These are phyloP conservation scores for Syzygium jambos DNA, from an alignment of 345 rosid species.

Conservation along the genomic window DNA sequence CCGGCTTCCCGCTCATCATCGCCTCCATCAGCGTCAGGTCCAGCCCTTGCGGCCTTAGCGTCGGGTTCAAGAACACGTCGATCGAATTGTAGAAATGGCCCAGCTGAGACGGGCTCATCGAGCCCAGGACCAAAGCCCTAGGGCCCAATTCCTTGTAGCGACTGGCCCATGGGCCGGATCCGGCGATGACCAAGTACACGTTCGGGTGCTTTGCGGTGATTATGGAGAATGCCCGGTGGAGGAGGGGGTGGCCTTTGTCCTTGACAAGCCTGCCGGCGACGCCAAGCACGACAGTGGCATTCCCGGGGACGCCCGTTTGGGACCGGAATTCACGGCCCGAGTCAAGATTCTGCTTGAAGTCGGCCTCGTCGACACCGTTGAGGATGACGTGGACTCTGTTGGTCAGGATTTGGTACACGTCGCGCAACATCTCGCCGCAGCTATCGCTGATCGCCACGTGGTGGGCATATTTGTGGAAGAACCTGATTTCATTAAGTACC, in stretches of 20 bases:
- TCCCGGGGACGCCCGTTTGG: slow-evolving; percentile 36
- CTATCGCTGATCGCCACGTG: slow-evolving; percentile 93
- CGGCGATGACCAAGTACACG: slow-evolving; percentile 63
- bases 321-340: slow-evolving; percentile 50
- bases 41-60: slow-evolving; percentile 88
- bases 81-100: slow-evolving; percentile 68
- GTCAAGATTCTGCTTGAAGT: slow-evolving; percentile 28
- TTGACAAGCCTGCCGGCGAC: slow-evolving; percentile 84
- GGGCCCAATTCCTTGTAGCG: slow-evolving; percentile 63
- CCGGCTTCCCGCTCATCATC: slow-evolving; percentile 88
- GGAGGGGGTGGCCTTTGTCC: slow-evolving; percentile 89
- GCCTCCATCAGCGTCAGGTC: slow-evolving; percentile 92
- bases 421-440: slow-evolving; percentile 89
- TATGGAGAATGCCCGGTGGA: slow-evolving; percentile 51
- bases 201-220: slow-evolving; percentile 24
- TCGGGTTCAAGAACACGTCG: slow-evolving; percentile 80
- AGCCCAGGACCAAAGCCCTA: slow-evolving; percentile 56
- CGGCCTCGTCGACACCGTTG: slow-evolving; percentile 72
- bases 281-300: slow-evolving; percentile 61
- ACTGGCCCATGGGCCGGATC: slow-evolving; percentile 85
- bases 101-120: slow-evolving; percentile 47
- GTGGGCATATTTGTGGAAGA: slow-evolving; percentile 67
- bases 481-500: slow-evolving; percentile 60
- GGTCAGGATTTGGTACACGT: slow-evolving; percentile 74
- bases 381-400: slow-evolving; percentile 85